phyloP scores from a whole-genome alignment of 148 eudicot species.

The Persicaria tinctoria region DNA sequence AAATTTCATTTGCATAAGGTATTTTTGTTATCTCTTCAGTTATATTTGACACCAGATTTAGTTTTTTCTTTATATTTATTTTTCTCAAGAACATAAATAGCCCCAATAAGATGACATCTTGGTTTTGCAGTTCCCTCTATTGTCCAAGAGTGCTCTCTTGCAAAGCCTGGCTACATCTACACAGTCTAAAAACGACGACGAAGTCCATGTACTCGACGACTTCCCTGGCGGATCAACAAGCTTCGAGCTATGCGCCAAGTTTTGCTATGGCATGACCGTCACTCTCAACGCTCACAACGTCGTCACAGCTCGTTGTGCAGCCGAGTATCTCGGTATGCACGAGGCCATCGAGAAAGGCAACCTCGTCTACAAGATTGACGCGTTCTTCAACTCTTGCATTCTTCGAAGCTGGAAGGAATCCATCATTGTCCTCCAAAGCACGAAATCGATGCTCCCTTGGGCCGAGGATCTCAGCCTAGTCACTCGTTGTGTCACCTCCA shows the following conservation, averaged over 20 bases:
- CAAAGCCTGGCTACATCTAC: slow-evolving; percentile 53
- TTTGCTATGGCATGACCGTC: slow-evolving; percentile 84
- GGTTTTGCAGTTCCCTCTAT: slow-evolving; percentile 71
- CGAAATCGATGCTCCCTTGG: slow-evolving; percentile 55
- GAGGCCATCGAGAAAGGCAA: slow-evolving; percentile 92
- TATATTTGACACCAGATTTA: not conserved
- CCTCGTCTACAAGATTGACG: slow-evolving; percentile 78
- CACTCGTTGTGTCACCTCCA: slow-evolving; percentile 51
- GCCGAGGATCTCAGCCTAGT: slow-evolving; percentile 73
- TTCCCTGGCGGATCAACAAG: slow-evolving; percentile 80
- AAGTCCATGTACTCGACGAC: slow-evolving; percentile 60
- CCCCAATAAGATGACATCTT: not conserved
- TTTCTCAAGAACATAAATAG: not conserved
- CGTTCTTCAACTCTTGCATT: slow-evolving; percentile 66
- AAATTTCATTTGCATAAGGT: slow-evolving; percentile 14
- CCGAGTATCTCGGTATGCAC: slow-evolving; percentile 88
- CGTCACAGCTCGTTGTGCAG: slow-evolving; percentile 71
- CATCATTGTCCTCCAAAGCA: slow-evolving; percentile 68
- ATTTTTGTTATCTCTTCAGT: not conserved
- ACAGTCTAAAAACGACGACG: slow-evolving; percentile 46
- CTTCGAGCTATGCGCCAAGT: slow-evolving; percentile 92
- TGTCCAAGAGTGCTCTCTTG: slow-evolving; percentile 63
- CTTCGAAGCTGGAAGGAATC: slow-evolving; percentile 96
- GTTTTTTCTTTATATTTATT: not conserved
- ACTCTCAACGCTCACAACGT: slow-evolving; percentile 87